These are phyloP conservation scores for Globisporangium polare DNA, from an alignment of 352 stramenopile species.

Conservation along the genomic window DNA sequence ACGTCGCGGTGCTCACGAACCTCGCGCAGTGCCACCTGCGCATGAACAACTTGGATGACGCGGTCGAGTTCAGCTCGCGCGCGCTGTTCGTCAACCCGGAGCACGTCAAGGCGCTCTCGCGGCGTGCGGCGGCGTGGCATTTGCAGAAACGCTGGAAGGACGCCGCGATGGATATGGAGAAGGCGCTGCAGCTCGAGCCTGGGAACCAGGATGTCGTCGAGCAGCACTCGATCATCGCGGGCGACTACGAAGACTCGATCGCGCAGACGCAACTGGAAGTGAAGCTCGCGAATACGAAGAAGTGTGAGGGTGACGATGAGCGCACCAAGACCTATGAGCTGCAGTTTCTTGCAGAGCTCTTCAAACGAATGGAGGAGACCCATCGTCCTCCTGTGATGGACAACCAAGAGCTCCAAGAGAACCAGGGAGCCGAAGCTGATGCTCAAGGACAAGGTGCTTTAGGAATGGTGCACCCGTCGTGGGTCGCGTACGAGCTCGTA, in stretches of 20 bases:
- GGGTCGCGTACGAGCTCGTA: constrained; percentile 47
- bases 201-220: constrained; percentile 60
- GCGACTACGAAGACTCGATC: constrained; percentile 59
- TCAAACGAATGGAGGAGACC: constrained; percentile 43
- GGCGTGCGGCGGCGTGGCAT: constrained; percentile 51
- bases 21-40: constrained; percentile 64
- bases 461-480: constrained; percentile 8
- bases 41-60: constrained; percentile 44
- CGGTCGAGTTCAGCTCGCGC: constrained; percentile 64
- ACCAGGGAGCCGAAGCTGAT: background rate
- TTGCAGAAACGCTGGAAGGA: constrained; percentile 40
- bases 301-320: background rate
- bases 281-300: background rate
- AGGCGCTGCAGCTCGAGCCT: constrained; percentile 36
- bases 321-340: constrained; percentile 33
- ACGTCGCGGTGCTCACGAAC: constrained; percentile 60
- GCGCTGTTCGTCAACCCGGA: constrained; percentile 50
- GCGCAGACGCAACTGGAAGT: constrained; percentile 29
- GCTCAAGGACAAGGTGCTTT: too few species aligned
- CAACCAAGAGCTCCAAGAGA: constrained; percentile 1
- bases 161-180: constrained; percentile 51
- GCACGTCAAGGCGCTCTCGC: constrained; percentile 70
- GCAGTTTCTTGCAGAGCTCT: constrained; percentile 37
- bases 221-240: constrained; percentile 70
- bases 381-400: background rate